Evolutionary conservation across 106 monocot species (phyloP).

Genomic region (Allium sativum): DNA sequence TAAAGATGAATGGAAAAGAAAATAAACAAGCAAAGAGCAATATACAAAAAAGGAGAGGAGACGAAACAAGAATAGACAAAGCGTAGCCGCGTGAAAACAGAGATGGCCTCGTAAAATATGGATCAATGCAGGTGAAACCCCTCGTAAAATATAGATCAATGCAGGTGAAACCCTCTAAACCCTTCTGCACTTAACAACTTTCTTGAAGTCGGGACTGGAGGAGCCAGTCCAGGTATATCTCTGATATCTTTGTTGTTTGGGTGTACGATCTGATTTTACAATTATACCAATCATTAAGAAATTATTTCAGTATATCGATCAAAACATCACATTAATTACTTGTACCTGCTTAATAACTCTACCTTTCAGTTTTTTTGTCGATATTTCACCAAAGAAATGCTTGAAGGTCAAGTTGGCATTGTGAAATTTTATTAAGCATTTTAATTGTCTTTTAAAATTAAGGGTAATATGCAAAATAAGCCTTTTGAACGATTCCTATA

Average conservation of each 20-base stretch:
- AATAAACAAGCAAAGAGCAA: neutral
- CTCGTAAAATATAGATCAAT: neutral
- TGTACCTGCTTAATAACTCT: no score
- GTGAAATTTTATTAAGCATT: no score
- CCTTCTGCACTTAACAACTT: slow-evolving; percentile 34
- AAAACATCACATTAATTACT: no score
- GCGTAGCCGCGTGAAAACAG: no score
- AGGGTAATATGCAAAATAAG: no score
- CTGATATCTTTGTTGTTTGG: slow-evolving; percentile 69
- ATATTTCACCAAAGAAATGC: no score
- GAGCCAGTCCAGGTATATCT: slow-evolving; percentile 85
- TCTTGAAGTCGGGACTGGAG: slow-evolving; percentile 57
- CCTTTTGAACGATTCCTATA: no score
- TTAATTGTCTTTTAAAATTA: no score
- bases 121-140: neutral
- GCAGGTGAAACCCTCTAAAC: slow-evolving; percentile 11
- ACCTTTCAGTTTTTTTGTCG: no score
- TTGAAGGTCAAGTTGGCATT: no score
- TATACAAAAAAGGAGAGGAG: slow-evolving; percentile 2
- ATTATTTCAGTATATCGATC: no score
- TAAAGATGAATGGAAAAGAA: neutral
- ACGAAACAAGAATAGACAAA: neutral
- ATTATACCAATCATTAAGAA: no score
- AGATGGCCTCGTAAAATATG: neutral
- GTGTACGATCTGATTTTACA: slow-evolving; percentile 54